A percentile compares a stretch with the other conserved stretches of the same genome.
Conservation (phyloP, 306 rosid species). For the Pterocarpus santalinus region DNA sequence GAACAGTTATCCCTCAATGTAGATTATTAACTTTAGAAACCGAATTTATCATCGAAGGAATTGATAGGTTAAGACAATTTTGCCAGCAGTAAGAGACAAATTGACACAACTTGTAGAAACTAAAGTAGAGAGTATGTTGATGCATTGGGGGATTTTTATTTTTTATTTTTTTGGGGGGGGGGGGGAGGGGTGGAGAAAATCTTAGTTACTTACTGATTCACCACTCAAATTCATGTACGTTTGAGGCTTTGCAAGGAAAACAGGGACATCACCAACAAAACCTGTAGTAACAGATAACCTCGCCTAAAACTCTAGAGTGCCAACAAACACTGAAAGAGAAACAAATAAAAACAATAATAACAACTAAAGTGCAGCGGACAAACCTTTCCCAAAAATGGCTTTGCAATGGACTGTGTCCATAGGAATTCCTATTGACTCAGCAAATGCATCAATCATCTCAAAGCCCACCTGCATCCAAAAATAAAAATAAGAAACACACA, state of each 20-base stretch:
- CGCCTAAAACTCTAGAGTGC: constrained; percentile 40
- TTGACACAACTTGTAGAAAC: no score
- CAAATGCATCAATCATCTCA: constrained; percentile 89
- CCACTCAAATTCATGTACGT: constrained; percentile 97
- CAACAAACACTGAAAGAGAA: constrained; percentile 34
- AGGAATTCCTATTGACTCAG: constrained; percentile 71
- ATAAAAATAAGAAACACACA: constrained; percentile 5
- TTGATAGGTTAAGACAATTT: neutral
- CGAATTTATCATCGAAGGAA: constrained; percentile 28
- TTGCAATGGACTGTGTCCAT: constrained; percentile 74
- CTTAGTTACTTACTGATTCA: constrained; percentile 80
- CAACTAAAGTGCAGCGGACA: neutral
- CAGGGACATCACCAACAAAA: constrained; percentile 80
- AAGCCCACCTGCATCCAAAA: constrained; percentile 71
- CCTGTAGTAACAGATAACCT: constrained; percentile 57
- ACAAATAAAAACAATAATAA: constrained; percentile 1
- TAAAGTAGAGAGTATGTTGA: neutral
- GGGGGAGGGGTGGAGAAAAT: neutral
- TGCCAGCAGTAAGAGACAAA: constrained; percentile 11
- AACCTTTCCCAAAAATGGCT: constrained; percentile 86
- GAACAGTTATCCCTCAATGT: constrained; percentile 25
- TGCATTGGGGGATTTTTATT: neutral
- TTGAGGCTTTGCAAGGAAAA: constrained; percentile 95
- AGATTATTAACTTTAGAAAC: constrained; percentile 12
- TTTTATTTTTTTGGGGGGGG: no score